A percentile compares a stretch with the other conserved stretches of the same genome.
Evolutionary conservation across 129 eudicot species (phyloP).

Genomic region (Ambrosia artemisiifolia): DNA sequence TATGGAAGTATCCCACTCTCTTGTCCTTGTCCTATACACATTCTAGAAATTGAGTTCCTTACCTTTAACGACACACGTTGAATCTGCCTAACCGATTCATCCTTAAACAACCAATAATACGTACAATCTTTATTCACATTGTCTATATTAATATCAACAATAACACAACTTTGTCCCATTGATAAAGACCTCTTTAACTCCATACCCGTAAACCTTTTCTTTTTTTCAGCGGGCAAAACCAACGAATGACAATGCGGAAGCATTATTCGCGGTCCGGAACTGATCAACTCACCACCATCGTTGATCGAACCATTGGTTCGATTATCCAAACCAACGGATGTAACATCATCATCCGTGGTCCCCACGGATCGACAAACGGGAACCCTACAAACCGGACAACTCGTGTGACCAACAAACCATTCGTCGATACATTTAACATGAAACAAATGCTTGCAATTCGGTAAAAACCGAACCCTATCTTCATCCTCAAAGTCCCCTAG

Average conservation of each 20-base stretch:
- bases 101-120: constrained; percentile 21
- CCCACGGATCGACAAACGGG: constrained; percentile 16
- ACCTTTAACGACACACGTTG: constrained; percentile 34
- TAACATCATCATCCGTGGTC: background rate
- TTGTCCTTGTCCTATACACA: constrained; percentile 38
- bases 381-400: constrained; percentile 55
- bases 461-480: constrained; percentile 46
- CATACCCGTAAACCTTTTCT: constrained; percentile 4
- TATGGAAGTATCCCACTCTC: constrained; percentile 36
- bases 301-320: background rate
- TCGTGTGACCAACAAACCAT: constrained; percentile 48
- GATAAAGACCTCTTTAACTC: constrained; percentile 58
- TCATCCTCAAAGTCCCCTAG: constrained; percentile 47
- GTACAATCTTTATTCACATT: constrained; percentile 8
- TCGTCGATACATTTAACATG: constrained; percentile 53
- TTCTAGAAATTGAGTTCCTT: constrained; percentile 31
- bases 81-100: constrained; percentile 27
- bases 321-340: background rate
- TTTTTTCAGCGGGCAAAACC: constrained; percentile 33
- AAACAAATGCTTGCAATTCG: constrained; percentile 52
- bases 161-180: constrained; percentile 48
- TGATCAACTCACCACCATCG: background rate
- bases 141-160: constrained; percentile 29
- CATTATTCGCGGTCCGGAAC: background rate
- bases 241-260: constrained; percentile 41